These are phyloP conservation scores for Penicillium ochrochloron DNA, from an alignment of 495 filamentous ascomycete genomes.

Conservation along the genomic window DNA sequence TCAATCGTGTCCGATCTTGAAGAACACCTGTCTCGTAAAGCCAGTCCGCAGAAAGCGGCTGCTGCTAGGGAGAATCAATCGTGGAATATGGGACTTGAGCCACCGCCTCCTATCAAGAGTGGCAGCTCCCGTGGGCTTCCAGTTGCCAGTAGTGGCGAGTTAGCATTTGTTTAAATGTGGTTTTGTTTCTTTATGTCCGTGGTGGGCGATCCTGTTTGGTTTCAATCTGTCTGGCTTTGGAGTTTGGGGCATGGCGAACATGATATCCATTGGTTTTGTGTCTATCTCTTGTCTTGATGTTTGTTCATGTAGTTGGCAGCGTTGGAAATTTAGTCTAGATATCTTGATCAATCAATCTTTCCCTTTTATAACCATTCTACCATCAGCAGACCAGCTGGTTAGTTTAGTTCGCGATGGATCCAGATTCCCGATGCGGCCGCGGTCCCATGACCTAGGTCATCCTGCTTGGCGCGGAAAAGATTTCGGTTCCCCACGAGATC, in stretches of 20 bases:
- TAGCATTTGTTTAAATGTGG: slow-evolving; percentile 39
- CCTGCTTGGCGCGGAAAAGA: slow-evolving; percentile 25
- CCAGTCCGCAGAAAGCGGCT: slow-evolving; percentile 18
- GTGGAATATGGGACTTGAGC: slow-evolving; percentile 23
- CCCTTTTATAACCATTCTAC: background rate
- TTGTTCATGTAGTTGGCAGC: background rate
- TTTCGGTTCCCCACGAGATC: slow-evolving; percentile 13
- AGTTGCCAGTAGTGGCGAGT: slow-evolving; percentile 36
- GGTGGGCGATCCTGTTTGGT: slow-evolving; percentile 8
- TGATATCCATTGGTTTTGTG: slow-evolving; percentile 35
- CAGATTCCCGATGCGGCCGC: slow-evolving; percentile 9
- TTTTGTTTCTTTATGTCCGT: slow-evolving; percentile 9
- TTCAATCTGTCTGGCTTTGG: slow-evolving; percentile 17
- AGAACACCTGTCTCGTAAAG: slow-evolving; percentile 33
- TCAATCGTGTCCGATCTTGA: slow-evolving; percentile 37
- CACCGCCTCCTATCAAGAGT: slow-evolving; percentile 26
- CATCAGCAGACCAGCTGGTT: background rate
- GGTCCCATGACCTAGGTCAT: slow-evolving; percentile 29
- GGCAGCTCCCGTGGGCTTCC: slow-evolving; percentile 29
- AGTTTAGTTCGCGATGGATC: background rate
- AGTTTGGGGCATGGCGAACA: slow-evolving; percentile 36
- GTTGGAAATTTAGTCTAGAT: background rate
- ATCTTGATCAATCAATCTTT: background rate
- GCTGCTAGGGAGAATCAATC: slow-evolving; percentile 13
- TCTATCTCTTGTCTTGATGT: slow-evolving; percentile 6